Percentiles rank a stretch among this genome's conserved stretches.
phyloP scores from a whole-genome alignment of 2,329 filamentous ascomycete species.

The Laburnicola sp. region DNA sequence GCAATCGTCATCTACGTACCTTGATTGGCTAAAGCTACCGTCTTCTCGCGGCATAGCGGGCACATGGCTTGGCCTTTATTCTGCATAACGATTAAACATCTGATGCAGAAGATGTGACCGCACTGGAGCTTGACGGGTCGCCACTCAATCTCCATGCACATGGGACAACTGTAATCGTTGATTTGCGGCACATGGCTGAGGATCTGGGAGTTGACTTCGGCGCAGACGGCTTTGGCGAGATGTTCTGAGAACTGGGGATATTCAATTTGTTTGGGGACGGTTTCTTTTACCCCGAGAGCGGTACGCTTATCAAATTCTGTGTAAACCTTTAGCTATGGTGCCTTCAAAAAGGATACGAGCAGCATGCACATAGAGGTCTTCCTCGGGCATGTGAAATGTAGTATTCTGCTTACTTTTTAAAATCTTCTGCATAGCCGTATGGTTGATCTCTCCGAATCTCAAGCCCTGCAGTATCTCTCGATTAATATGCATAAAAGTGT shows the following conservation, averaged over 20 bases:
- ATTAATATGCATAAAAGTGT: conserved; percentile 73
- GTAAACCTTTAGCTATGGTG: neutral
- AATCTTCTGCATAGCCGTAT: conserved; percentile 76
- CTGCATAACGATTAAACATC: conserved; percentile 80
- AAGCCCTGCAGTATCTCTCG: conserved; percentile 75
- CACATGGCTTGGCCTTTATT: conserved; percentile 68
- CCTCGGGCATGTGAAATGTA: neutral
- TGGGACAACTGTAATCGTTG: conserved; percentile 81
- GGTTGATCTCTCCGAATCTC: conserved; percentile 83
- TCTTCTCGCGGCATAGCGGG: conserved; percentile 73
- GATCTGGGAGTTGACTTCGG: conserved; percentile 72
- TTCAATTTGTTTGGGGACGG: conserved; percentile 63
- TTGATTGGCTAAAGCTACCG: conserved; percentile 70
- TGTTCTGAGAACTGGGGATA: conserved; percentile 62
- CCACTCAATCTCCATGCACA: conserved; percentile 79
- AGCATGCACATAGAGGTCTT: neutral
- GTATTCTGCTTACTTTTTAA: conserved; percentile 67
- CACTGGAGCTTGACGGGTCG: conserved; percentile 78
- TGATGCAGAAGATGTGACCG: conserved; percentile 78
- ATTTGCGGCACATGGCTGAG: conserved; percentile 75
- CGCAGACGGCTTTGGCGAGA: conserved; percentile 75
- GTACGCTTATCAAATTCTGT: conserved; percentile 86
- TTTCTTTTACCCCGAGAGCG: conserved; percentile 67
- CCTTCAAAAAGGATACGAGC: neutral
- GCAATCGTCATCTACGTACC: conserved; percentile 49